Percentiles rank a stretch among this genome's conserved stretches.
These are phyloP conservation scores for Immersiporthe knoxdaviesiana DNA, from an alignment of 2,329 filamentous ascomycete genomes.

Conservation along the genomic window DNA sequence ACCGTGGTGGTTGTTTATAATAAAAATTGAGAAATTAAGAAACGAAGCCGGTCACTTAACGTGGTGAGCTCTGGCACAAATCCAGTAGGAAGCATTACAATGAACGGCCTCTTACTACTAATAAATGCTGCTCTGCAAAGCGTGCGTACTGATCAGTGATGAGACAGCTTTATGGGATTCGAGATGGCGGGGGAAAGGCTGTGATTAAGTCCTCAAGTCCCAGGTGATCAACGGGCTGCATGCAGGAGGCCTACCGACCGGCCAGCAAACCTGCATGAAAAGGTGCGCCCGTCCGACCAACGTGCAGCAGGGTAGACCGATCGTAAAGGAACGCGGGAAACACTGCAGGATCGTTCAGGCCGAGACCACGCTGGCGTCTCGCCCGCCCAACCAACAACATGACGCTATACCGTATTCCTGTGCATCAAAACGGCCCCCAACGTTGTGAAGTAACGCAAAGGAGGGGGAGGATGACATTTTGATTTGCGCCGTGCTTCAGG, in stretches of 20 bases:
- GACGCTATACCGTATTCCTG: neutral
- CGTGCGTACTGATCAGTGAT: too few relatives aligned
- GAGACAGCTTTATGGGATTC: neutral
- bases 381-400: neutral
- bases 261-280: neutral
- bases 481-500: conserved; percentile 38
- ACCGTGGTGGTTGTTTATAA: neutral
- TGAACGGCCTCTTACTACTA: too few relatives aligned
- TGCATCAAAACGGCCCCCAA: neutral
- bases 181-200: neutral
- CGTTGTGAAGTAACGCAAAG: neutral
- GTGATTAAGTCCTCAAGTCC: neutral
- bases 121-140: too few relatives aligned
- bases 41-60: neutral
- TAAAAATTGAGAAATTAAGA: too few relatives aligned
- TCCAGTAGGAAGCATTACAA: too few relatives aligned
- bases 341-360: too few relatives aligned
- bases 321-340: neutral
- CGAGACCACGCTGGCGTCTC: neutral
- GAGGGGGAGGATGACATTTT: neutral
- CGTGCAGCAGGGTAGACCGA: neutral
- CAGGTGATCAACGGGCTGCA: neutral
- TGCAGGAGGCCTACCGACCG: neutral
- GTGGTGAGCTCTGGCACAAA: neutral
- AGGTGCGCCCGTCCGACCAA: neutral